Percentiles rank a stretch among this genome's conserved stretches.
Conservation (phyloP, 2,329 filamentous ascomycete species). For the Tolypocladium guangdongense region DNA sequence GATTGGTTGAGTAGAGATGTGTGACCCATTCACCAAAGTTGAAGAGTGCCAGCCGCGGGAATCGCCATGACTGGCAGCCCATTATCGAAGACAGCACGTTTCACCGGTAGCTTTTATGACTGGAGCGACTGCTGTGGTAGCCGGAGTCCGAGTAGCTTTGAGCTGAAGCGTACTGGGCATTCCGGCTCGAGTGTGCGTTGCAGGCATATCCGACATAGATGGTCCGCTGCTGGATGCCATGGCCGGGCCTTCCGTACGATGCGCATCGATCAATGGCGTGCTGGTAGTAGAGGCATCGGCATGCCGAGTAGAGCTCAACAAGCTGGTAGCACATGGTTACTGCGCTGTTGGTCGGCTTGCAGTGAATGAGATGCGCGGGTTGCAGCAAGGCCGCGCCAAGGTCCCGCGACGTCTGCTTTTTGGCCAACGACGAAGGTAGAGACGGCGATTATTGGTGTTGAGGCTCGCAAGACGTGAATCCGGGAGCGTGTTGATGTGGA, state of each 20-base stretch:
- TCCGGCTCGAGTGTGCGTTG: slow-evolving; percentile 20
- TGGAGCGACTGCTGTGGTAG: slow-evolving; percentile 39
- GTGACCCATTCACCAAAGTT: slow-evolving; percentile 33
- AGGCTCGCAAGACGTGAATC: not conserved
- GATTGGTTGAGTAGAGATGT: slow-evolving; percentile 36
- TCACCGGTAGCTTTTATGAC: slow-evolving; percentile 38
- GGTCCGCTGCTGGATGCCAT: slow-evolving; percentile 60
- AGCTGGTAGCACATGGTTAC: slow-evolving; percentile 72
- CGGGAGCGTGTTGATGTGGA: not conserved
- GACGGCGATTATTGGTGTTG: not conserved
- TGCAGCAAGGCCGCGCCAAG: not conserved
- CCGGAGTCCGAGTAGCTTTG: slow-evolving; percentile 43
- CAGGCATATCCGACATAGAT: slow-evolving; percentile 80
- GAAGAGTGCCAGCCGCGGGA: slow-evolving; percentile 30
- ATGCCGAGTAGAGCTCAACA: slow-evolving; percentile 76
- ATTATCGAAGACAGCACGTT: slow-evolving; percentile 40
- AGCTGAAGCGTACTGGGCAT: slow-evolving; percentile 26
- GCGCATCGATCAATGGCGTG: slow-evolving; percentile 78
- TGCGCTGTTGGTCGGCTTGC: slow-evolving; percentile 4
- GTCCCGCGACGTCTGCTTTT: not conserved
- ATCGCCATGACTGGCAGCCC: slow-evolving; percentile 30
- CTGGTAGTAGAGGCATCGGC: slow-evolving; percentile 78
- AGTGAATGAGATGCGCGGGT: not conserved
- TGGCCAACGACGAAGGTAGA: not conserved
- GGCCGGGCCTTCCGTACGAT: slow-evolving; percentile 62